Percentiles rank a stretch among this genome's conserved stretches.
phyloP scores from a whole-genome alignment of 1,284 basidiomycete genomes.

The Megacollybia platyphylla region DNA sequence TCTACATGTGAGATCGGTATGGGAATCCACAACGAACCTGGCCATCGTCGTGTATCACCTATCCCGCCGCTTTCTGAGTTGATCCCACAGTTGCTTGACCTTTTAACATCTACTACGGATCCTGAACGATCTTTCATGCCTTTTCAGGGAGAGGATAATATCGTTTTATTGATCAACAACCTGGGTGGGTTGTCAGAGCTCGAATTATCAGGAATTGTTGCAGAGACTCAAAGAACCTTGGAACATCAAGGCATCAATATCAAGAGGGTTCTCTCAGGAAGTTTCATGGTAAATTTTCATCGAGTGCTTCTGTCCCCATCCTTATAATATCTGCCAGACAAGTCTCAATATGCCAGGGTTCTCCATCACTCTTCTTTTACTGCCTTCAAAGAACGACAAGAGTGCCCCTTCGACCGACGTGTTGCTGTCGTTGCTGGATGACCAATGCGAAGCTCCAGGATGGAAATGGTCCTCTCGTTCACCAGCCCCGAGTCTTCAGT shows the following conservation, averaged over 20 bases:
- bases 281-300: constrained; percentile 59
- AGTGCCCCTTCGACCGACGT: constrained; percentile 25
- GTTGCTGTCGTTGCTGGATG: constrained; percentile 69
- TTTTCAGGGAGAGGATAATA: constrained; percentile 55
- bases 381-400: constrained; percentile 38
- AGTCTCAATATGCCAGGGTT: constrained; percentile 94
- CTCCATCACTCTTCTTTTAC: constrained; percentile 76
- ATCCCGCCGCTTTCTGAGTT: constrained; percentile 61
- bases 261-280: constrained; percentile 60
- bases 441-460: constrained; percentile 63
- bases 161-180: constrained; percentile 68
- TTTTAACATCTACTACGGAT: constrained; percentile 67
- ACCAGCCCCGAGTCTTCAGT: constrained; percentile 18
- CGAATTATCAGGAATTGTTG: constrained; percentile 64
- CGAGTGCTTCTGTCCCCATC: constrained; percentile 1
- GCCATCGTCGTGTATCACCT: constrained; percentile 59
- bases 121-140: constrained; percentile 77
- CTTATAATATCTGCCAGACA: constrained; percentile 32
- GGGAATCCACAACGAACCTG: constrained; percentile 91
- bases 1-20: constrained; percentile 79
- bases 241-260: constrained; percentile 42
- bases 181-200: constrained; percentile 81
- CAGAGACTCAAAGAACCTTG: constrained; percentile 47
- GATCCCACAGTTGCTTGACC: constrained; percentile 57
- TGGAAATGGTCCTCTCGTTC: constrained; percentile 65